These are phyloP conservation scores for Aureobasidium sp. DNA, from an alignment of 2,329 filamentous ascomycete species.

Conservation along the genomic window DNA sequence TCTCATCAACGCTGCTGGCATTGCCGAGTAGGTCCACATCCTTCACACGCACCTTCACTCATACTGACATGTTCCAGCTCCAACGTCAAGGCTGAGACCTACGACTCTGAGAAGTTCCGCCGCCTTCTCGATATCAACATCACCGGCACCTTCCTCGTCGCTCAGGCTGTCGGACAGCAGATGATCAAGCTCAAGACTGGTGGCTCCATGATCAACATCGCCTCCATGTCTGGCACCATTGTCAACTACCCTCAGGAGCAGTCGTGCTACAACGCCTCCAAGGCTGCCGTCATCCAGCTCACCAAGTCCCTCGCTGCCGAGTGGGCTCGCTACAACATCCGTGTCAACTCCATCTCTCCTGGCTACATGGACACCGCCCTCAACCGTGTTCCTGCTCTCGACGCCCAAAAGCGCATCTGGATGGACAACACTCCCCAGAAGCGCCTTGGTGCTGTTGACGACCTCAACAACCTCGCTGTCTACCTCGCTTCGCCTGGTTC, in stretches of 20 bases:
- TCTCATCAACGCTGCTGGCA: constrained; percentile 73
- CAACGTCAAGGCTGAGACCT: constrained; percentile 75
- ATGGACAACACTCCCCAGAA: constrained; percentile 65
- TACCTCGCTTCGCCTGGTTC: constrained; percentile 69
- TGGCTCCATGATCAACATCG: constrained; percentile 68
- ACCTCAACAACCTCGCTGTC: constrained; percentile 70
- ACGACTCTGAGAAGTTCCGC: constrained; percentile 68
- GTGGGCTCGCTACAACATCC: constrained; percentile 74
- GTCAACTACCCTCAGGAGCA: constrained; percentile 62
- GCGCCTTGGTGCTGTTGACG: constrained; percentile 64
- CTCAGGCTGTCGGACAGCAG: constrained; percentile 46
- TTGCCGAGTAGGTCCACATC: constrained; percentile 55
- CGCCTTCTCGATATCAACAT: constrained; percentile 77
- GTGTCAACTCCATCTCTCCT: constrained; percentile 77
- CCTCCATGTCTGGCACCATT: constrained; percentile 50
- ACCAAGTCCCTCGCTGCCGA: constrained; percentile 76
- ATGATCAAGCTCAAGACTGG: constrained; percentile 68
- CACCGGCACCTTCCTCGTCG: constrained; percentile 70
- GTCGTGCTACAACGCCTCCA: constrained; percentile 76
- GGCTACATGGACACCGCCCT: constrained; percentile 83
- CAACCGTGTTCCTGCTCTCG: constrained; percentile 69
- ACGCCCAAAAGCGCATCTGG: constrained; percentile 79
- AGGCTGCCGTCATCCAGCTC: constrained; percentile 71
- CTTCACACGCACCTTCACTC: not conserved
- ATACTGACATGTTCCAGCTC: constrained; percentile 40